phyloP scores from a whole-genome alignment of 805 yeast genomes.

The Maudiozyma serrabonitensis region DNA sequence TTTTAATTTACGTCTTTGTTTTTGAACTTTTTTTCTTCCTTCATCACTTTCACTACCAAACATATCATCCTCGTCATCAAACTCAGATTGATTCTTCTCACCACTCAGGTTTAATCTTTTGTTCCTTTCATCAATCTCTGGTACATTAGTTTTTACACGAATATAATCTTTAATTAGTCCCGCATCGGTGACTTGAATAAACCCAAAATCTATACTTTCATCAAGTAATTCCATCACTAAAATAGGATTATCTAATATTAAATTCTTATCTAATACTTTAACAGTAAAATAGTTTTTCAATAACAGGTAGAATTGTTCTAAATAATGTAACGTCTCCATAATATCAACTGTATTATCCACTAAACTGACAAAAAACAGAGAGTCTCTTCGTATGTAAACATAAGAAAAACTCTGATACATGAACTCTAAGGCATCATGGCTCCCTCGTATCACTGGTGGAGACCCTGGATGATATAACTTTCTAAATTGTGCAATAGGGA shows the following conservation, averaged over 20 bases:
- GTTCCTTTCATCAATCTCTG: constrained; percentile 11
- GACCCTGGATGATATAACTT: constrained; percentile 8
- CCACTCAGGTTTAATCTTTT: not conserved
- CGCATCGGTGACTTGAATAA: constrained; percentile 76
- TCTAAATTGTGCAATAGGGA: constrained; percentile 14
- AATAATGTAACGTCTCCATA: constrained; percentile 17
- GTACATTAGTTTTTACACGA: constrained; percentile 42
- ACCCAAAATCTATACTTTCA: constrained; percentile 82
- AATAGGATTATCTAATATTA: constrained; percentile 61
- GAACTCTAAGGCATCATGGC: too few species aligned
- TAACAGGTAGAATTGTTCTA: constrained; percentile 21
- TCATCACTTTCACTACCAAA: constrained; percentile 6
- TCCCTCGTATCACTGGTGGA: constrained; percentile 12
- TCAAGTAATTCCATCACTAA: constrained; percentile 76
- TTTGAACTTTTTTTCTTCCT: constrained; percentile 1
- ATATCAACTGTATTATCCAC: constrained; percentile 9
- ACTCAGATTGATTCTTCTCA: not conserved
- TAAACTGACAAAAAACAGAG: constrained; percentile 17
- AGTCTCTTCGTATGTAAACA: constrained; percentile 19
- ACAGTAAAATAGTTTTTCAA: constrained; percentile 19
- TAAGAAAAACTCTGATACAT: constrained; percentile 4
- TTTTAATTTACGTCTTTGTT: not conserved
- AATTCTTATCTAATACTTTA: constrained; percentile 40
- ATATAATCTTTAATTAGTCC: constrained; percentile 71
- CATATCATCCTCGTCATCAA: constrained; percentile 1